phyloP scores from a whole-genome alignment of 495 filamentous ascomycete genomes.

The Penicillium psychrofluorescens region DNA sequence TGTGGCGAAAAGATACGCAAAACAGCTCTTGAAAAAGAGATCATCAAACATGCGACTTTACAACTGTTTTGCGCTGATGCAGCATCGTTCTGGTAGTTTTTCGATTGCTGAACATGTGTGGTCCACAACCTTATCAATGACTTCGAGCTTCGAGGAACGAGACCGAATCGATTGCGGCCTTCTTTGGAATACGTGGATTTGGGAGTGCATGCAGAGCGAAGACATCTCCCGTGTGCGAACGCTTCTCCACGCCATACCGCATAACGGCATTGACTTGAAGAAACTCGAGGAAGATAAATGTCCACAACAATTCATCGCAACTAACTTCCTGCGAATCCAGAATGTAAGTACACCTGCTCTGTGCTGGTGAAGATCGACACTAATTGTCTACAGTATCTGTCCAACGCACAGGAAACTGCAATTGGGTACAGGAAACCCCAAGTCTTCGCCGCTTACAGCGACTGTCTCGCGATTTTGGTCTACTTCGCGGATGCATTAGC shows the following conservation, averaged over 20 bases:
- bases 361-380: not conserved
- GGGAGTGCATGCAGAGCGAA: slow-evolving; percentile 50
- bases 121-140: slow-evolving; percentile 54
- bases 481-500: slow-evolving; percentile 45
- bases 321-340: slow-evolving; percentile 46
- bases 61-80: slow-evolving; percentile 69
- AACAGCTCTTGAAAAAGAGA: slow-evolving; percentile 60
- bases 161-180: slow-evolving; percentile 39
- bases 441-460: slow-evolving; percentile 46
- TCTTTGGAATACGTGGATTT: slow-evolving; percentile 66
- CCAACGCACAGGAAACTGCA: slow-evolving; percentile 45
- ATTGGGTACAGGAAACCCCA: slow-evolving; percentile 40
- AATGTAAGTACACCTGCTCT: slow-evolving; percentile 25
- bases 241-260: slow-evolving; percentile 38
- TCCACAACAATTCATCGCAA: slow-evolving; percentile 17
- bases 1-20: slow-evolving; percentile 63
- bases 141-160: slow-evolving; percentile 26
- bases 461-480: slow-evolving; percentile 53
- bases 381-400: slow-evolving; percentile 40
- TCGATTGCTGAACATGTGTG: slow-evolving; percentile 58
- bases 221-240: slow-evolving; percentile 38
- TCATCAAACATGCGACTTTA: slow-evolving; percentile 62
- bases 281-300: slow-evolving; percentile 4
- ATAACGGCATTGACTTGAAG: slow-evolving; percentile 18
- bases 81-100: slow-evolving; percentile 49